Percentiles rank a stretch among this genome's conserved stretches.
Evolutionary conservation across 2,329 filamentous ascomycete genomes (phyloP).

Genomic region (Aspergillus piperis): DNA sequence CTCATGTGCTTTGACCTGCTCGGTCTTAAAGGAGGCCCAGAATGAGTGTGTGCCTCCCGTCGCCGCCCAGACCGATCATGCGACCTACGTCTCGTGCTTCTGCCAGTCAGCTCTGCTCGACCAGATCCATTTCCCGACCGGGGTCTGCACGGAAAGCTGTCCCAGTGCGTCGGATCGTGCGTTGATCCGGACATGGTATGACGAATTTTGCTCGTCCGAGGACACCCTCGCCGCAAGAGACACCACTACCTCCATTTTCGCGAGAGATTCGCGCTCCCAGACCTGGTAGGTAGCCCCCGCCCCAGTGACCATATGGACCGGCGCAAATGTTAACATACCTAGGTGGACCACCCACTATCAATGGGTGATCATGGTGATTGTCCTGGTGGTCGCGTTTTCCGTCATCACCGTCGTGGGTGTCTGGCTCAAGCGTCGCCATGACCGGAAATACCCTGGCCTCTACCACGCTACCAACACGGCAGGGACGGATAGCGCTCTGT

Average conservation of each 20-base stretch:
- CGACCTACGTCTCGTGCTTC: slow-evolving; percentile 69
- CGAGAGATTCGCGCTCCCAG: slow-evolving; percentile 1
- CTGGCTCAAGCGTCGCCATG: slow-evolving; percentile 72
- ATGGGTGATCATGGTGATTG: slow-evolving; percentile 80
- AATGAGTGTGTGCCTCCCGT: slow-evolving; percentile 67
- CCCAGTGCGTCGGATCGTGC: slow-evolving; percentile 53
- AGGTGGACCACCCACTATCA: slow-evolving; percentile 62
- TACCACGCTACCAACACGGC: slow-evolving; percentile 31
- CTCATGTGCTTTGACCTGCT: slow-evolving; percentile 62
- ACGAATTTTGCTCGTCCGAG: slow-evolving; percentile 60
- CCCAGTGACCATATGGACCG: neutral
- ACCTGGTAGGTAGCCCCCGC: neutral
- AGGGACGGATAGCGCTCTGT: slow-evolving; percentile 24
- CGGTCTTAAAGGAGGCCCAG: slow-evolving; percentile 68
- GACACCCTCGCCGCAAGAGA: slow-evolving; percentile 39
- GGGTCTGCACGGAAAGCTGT: slow-evolving; percentile 66
- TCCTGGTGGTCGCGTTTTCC: slow-evolving; percentile 69
- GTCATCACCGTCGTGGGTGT: slow-evolving; percentile 67
- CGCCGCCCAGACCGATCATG: slow-evolving; percentile 50
- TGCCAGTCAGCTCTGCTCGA: slow-evolving; percentile 65
- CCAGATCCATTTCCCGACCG: slow-evolving; percentile 58
- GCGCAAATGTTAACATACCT: neutral
- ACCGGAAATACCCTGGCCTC: slow-evolving; percentile 56
- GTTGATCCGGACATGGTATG: slow-evolving; percentile 71
- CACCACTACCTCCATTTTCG: slow-evolving; percentile 20